phyloP scores from a whole-genome alignment of 106 monocot genomes.

The Platanthera guangdongensis region DNA sequence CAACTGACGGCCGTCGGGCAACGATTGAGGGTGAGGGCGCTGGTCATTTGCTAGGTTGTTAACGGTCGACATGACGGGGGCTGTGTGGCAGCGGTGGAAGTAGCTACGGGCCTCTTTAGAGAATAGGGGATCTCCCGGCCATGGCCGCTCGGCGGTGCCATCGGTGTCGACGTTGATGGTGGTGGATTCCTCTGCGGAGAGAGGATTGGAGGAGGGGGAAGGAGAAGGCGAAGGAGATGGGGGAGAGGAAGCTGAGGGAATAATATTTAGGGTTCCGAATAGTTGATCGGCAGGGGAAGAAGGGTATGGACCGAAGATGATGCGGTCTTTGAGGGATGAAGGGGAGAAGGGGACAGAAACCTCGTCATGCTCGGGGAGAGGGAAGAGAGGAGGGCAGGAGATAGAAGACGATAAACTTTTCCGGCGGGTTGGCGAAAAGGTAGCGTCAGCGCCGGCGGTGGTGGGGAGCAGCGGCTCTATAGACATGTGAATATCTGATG shows the following conservation, averaged over 20 bases:
- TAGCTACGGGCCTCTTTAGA: constrained; percentile 11
- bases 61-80: constrained; percentile 51
- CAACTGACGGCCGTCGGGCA: constrained; percentile 8
- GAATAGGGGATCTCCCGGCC: constrained; percentile 1
- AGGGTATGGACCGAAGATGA: constrained; percentile 47
- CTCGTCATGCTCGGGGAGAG: constrained; percentile 54
- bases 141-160: not conserved
- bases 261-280: constrained; percentile 3
- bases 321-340: constrained; percentile 40
- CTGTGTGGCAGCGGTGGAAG: constrained; percentile 70
- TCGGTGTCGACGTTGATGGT: not conserved
- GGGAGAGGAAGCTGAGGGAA: not conserved
- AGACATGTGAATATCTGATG: not conserved
- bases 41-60: not conserved
- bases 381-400: constrained; percentile 21
- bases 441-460: not conserved
- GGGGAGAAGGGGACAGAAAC: constrained; percentile 19
- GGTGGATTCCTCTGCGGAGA: not conserved
- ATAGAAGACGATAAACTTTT: not conserved
- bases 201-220: constrained; percentile 5
- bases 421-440: not conserved
- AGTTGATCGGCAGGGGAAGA: constrained; percentile 4
- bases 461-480: constrained; percentile 6
- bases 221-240: not conserved
- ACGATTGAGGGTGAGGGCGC: not conserved